Evolutionary conservation across 345 rosid genomes (phyloP), one percentile per base, ranked within the genome.

Genomic region (Eucalyptus viminalis): DNA sequence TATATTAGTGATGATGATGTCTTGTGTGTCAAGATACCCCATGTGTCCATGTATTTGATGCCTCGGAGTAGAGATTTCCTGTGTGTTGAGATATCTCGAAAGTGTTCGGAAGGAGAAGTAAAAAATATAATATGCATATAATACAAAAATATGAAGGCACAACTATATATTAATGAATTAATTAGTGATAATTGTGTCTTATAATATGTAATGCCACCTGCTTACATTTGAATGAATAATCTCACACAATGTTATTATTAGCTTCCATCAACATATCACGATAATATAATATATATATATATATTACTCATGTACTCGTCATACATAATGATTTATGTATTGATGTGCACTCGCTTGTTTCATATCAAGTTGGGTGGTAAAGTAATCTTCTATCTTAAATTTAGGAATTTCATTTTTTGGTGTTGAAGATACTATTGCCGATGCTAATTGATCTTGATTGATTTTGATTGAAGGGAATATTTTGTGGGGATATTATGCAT

Each of bases 51-150:
- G 24, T 53, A 53, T 53, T 53, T 53, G 24, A 53, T 53, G 56
- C 56, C 56, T 53, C 0, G 2, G 2, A 53, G 24, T 3, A 53
- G 56, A 53, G 24, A 17, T 53, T 53, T 53, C 4, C 2, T 0
- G 1, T 56, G 62, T 22, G 25, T 9, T 56, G 29, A 24, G 62
- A 56, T 56, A 56, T 56, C 6, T 53, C 6, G 6, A 0, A 9
- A 54, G 60, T 9, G 27, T 56, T 56, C 0, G 29, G 27, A 24
- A 56, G 62, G 62, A 56, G 13, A 56, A 56, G 62, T 56, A 56
- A 56, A 56, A 10, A 2, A 56, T 24, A 56, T 24, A 56, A 56
- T 24, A 56, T 13, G 10, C 25, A 56, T 24, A 24, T 56, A 56
- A 56, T 24, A 56, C 62, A 56, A 22, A 56, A 56, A 56, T 56